Evolutionary conservation across 2,329 filamentous ascomycete species (phyloP), one percentile per base, ranked within the genome.

Genomic region (Blastomyces silverae): DNA sequence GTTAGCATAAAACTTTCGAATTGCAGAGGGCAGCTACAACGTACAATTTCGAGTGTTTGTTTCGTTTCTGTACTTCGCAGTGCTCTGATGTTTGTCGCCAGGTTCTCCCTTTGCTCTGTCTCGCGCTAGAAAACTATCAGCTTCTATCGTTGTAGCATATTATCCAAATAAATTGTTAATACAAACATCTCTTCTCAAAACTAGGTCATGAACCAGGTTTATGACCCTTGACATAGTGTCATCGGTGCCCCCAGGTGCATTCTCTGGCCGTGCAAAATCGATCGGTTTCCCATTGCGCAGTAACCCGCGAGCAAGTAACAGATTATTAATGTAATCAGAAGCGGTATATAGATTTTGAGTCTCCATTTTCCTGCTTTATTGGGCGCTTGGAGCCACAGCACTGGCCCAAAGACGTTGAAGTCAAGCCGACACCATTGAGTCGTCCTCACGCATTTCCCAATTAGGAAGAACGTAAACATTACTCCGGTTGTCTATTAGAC

Each of bases 191-290:
- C 92, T 86, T 69, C 92, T 86, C 66, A 97, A 76, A 66, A 99
- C 91, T 70, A 99, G 79, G 74, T 99, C 94, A 77, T 99, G 96
- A 60, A 99, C 87, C 31, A 99, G 84, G 73, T 93, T 90, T 79
- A 99, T 96, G 71, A 97, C 88, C 69, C 87, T 86, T 25, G 89
- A 89, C 87, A 94, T 93, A 22, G 89, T 90, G 61, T 84, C 85
- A 72, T 84, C 83, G 48, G 85, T 82, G 20, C 76, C 76, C 22
- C 83, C 83, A 68, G 87, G 85, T 66, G 82, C 83, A 67, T 85
- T 82, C 63, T 85, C 85, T 10, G 90, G 88, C 67, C 86, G 81
- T 66, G 89, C 87, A 75, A 99, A 99, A 76, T 97, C 88, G 77
- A 99, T 81, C 10, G 79, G 72, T 60, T 73, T 76, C 55, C 80